A percentile compares a stretch with the other conserved stretches of the same genome.
These are phyloP conservation scores for Fusarium mundagurra DNA, from an alignment of 2,329 filamentous ascomycete genomes.

Conservation along the genomic window DNA sequence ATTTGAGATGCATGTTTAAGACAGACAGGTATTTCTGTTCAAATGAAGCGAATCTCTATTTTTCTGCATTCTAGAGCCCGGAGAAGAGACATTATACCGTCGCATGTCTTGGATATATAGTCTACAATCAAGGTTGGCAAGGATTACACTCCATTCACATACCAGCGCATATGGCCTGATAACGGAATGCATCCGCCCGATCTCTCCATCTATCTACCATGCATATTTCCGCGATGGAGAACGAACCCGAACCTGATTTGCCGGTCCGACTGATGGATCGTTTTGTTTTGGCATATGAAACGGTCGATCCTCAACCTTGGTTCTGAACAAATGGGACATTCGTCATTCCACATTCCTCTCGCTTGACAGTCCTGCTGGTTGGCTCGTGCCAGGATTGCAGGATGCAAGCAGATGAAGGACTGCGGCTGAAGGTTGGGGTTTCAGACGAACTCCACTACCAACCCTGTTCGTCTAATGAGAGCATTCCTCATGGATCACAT, in stretches of 20 bases:
- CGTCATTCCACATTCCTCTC: neutral
- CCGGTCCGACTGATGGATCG: neutral
- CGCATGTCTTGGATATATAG: neutral
- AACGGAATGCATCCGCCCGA: neutral
- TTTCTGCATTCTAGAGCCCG: neutral
- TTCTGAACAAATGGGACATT: neutral
- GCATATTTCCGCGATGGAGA: neutral
- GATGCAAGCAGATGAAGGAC: neutral
- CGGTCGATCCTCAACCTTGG: neutral
- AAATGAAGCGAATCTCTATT: rapidly evolving
- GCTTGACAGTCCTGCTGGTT: neutral
- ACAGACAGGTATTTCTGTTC: rapidly evolving
- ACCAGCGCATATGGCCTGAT: neutral
- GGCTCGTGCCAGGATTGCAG: neutral
- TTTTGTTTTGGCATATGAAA: constrained; percentile 1
- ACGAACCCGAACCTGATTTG: neutral
- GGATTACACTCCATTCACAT: neutral
- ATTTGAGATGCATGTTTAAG: neutral
- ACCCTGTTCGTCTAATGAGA: neutral
- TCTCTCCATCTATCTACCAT: neutral
- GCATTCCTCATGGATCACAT: neutral
- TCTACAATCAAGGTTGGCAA: neutral
- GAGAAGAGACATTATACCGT: neutral
- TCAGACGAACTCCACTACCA: neutral
- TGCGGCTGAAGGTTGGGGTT: neutral